Conservation (phyloP, 2,329 filamentous ascomycete species). For the Diplodia corticola region DNA sequence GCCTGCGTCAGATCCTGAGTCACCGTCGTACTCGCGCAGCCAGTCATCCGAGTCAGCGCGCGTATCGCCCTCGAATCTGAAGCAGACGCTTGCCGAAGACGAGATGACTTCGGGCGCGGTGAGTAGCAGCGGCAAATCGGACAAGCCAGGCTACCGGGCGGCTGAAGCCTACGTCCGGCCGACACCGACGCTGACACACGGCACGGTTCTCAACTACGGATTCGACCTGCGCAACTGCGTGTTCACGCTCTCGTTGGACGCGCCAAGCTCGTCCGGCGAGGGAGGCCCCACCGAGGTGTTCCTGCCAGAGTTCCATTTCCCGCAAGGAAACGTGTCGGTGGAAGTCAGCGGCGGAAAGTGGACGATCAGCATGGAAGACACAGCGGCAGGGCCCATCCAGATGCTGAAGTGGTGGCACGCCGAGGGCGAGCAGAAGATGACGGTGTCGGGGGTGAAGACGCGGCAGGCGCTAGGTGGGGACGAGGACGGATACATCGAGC, state of each 20-base stretch:
- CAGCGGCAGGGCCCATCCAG: slow-evolving; percentile 69
- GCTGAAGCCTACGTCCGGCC: slow-evolving; percentile 93
- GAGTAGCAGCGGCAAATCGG: slow-evolving; percentile 25
- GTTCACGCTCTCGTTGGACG: slow-evolving; percentile 71
- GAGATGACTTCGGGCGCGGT: slow-evolving; percentile 41
- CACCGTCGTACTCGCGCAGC: slow-evolving; percentile 57
- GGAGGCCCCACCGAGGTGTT: slow-evolving; percentile 77
- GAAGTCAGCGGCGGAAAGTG: slow-evolving; percentile 84
- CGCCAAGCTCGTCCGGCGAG: slow-evolving; percentile 59
- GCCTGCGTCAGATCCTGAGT: slow-evolving; percentile 38
- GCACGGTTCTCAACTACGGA: slow-evolving; percentile 67
- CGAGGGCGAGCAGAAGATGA: slow-evolving; percentile 78
- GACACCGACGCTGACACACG: slow-evolving; percentile 72
- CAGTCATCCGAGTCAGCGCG: slow-evolving; percentile 48
- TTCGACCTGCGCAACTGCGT: slow-evolving; percentile 81
- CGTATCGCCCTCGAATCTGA: slow-evolving; percentile 75
- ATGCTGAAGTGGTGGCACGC: slow-evolving; percentile 90
- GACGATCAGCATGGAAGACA: slow-evolving; percentile 75
- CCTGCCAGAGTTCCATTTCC: slow-evolving; percentile 91
- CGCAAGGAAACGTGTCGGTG: slow-evolving; percentile 66
- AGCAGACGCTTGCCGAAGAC: slow-evolving; percentile 66
- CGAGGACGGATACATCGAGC: slow-evolving; percentile 76
- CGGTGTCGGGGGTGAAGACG: slow-evolving; percentile 71
- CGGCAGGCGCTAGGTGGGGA: slow-evolving; percentile 60
- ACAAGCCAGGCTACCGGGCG: slow-evolving; percentile 73